phyloP scores from a whole-genome alignment of 805 yeast species.

The Candida nanaspora region DNA sequence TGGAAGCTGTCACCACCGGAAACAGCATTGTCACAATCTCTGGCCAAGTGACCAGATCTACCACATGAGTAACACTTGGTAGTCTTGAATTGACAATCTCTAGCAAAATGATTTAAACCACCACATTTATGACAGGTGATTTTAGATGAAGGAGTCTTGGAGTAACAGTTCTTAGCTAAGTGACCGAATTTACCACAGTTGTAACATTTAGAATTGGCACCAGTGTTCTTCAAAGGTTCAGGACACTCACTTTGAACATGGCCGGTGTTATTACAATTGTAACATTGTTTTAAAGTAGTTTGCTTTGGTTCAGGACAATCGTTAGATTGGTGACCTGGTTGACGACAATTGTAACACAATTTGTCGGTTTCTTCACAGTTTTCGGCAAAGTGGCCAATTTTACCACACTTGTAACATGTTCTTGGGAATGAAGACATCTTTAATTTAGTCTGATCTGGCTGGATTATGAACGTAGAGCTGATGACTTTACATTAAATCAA shows the following conservation, averaged over 20 bases:
- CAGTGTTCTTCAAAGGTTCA: conserved; percentile 34
- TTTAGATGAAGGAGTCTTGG: conserved; percentile 22
- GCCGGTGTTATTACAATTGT: conserved; percentile 87
- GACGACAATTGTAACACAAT: conserved; percentile 87
- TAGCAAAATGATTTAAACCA: conserved; percentile 89
- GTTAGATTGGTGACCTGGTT: conserved; percentile 82
- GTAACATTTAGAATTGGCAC: conserved; percentile 64
- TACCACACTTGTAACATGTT: conserved; percentile 90
- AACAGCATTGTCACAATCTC: conserved; percentile 60
- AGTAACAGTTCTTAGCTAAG: conserved; percentile 69
- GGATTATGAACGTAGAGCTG: too few relatives aligned
- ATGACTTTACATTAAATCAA: neutral
- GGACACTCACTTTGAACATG: conserved; percentile 86
- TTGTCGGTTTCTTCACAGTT: conserved; percentile 79
- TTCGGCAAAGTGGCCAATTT: conserved; percentile 85
- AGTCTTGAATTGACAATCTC: conserved; percentile 58
- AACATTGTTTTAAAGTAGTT: conserved; percentile 80
- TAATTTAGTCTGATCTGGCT: neutral
- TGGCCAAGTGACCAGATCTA: conserved; percentile 80
- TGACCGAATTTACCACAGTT: conserved; percentile 75
- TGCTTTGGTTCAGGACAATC: conserved; percentile 89
- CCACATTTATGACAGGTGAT: conserved; percentile 85
- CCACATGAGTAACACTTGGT: conserved; percentile 92
- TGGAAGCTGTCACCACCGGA: conserved; percentile 37
- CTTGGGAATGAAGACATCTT: conserved; percentile 36